Evolutionary conservation across 495 filamentous ascomycete genomes (phyloP), one percentile per base, ranked within the genome.

Genomic region (Tuber borchii): DNA sequence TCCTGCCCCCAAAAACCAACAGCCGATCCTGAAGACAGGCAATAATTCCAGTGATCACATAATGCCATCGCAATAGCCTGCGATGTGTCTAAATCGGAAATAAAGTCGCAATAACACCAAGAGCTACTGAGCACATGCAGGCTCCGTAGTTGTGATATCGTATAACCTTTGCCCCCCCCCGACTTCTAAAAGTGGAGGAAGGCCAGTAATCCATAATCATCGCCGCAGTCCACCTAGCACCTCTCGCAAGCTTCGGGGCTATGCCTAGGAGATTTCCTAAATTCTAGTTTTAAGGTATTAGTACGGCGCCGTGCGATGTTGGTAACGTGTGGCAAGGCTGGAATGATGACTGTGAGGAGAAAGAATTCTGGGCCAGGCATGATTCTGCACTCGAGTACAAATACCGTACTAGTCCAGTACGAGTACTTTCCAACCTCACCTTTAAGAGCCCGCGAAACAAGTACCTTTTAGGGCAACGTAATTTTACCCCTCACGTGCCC

Each of bases 401-500:
- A n/a, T n/a, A n/a, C n/a, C n/a, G n/a, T n/a, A n/a, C n/a, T n/a
- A n/a, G n/a, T n/a, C n/a, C n/a, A 9, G 51, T n/a, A 26, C 22
- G 2, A 22, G 12, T 61, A 61, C 56, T 9, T 65, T 26, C 56
- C 56, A 65, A 26, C 26, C 17, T 6, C 14, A 12, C 26, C 8
- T 34, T 14, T 17, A 65, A 65, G 56, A 26, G 56, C 56, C 56
- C 56, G 56, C 26, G 14, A 65, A 65, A 65, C 12, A 65, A 65
- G 56, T 65, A 65, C 56, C 56, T 17, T 65, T 65, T 34, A 14
- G 3, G 56, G 26, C 26, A 65, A 65, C 14, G 26, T 26, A 65
- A 65, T 34, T 34, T 65, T 34, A 34, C 26, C 56, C 56, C 56
- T 65, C 56, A 65, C 56, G 56, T 65, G 56, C 56, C 56, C 69